Conservation (phyloP, 768 basidiomycete genomes). For the Coprinopsis cinerea region DNA sequence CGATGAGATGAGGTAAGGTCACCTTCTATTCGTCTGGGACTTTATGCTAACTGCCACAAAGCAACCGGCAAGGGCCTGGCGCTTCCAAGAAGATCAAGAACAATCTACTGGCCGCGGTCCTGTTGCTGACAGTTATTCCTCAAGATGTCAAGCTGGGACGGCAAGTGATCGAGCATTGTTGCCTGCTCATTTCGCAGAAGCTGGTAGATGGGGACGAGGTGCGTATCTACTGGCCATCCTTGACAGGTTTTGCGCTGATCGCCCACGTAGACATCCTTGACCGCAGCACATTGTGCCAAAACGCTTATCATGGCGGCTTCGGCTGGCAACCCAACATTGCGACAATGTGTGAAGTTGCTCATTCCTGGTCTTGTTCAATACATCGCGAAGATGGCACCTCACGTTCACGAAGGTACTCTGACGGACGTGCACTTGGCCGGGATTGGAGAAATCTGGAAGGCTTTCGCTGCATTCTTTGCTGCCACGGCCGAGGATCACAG, state of each 20-base stretch:
- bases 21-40: background rate
- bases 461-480: constrained; percentile 60
- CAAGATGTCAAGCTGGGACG: constrained; percentile 59
- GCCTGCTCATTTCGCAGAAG: constrained; percentile 79
- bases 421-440: constrained; percentile 55
- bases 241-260: too few relatives aligned
- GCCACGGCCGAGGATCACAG: constrained; percentile 55
- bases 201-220: constrained; percentile 69
- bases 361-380: constrained; percentile 81
- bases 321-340: constrained; percentile 58
- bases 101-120: constrained; percentile 80
- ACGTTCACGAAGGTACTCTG: constrained; percentile 50
- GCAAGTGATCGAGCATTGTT: constrained; percentile 76
- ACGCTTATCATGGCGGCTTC: constrained; percentile 73
- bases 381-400: constrained; percentile 61
- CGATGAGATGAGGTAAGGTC: constrained; percentile 82
- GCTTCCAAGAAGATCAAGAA: constrained; percentile 83
- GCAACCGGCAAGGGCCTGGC: constrained; percentile 73
- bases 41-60: constrained; percentile 24
- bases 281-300: constrained; percentile 85
- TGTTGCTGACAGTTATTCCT: constrained; percentile 79
- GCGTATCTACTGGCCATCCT: constrained; percentile 13
- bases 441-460: constrained; percentile 77
- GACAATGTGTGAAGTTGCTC: constrained; percentile 64
- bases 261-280: constrained; percentile 57